Percentiles rank a stretch among this genome's conserved stretches.
Conservation (phyloP, 192 early-diverging fungal genomes). For the Chytriomyces hyalinus region DNA sequence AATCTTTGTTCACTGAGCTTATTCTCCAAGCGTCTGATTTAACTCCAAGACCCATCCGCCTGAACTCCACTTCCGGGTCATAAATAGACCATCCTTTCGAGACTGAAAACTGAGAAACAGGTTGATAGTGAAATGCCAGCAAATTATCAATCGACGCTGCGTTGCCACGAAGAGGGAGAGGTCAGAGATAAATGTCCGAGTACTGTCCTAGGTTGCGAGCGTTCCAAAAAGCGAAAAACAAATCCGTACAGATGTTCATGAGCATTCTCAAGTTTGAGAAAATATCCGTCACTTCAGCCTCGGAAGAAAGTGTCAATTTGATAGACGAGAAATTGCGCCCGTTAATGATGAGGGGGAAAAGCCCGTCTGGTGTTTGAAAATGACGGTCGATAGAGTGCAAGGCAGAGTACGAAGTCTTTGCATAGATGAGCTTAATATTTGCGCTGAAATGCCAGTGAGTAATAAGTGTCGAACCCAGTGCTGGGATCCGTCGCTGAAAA, state of each 20-base stretch:
- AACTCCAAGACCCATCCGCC: constrained; percentile 79
- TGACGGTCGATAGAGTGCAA: constrained; percentile 80
- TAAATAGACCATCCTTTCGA: constrained; percentile 70
- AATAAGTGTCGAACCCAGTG: constrained; percentile 15
- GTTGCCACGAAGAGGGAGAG: too few species aligned
- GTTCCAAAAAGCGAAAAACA: neutral
- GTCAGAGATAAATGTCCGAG: constrained; percentile 27
- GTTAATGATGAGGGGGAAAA: constrained; percentile 60
- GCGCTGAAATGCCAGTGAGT: neutral
- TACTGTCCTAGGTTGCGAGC: neutral
- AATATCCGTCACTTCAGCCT: constrained; percentile 73
- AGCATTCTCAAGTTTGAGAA: constrained; percentile 80
- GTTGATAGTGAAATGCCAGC: constrained; percentile 78
- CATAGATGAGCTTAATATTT: neutral
- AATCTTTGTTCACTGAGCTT: constrained; percentile 74
- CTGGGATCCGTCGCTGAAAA: neutral
- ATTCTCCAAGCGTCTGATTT: constrained; percentile 77
- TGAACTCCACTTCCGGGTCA: constrained; percentile 78
- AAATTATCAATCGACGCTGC: constrained; percentile 68
- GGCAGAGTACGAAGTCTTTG: constrained; percentile 80
- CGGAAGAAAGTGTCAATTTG: constrained; percentile 68
- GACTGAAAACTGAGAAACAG: constrained; percentile 45
- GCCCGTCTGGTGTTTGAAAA: constrained; percentile 51
- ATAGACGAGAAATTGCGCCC: constrained; percentile 86
- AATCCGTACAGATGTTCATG: constrained; percentile 66